These are phyloP conservation scores for Passalora sequoiae DNA, from an alignment of 2,329 filamentous ascomycete genomes.

Conservation along the genomic window DNA sequence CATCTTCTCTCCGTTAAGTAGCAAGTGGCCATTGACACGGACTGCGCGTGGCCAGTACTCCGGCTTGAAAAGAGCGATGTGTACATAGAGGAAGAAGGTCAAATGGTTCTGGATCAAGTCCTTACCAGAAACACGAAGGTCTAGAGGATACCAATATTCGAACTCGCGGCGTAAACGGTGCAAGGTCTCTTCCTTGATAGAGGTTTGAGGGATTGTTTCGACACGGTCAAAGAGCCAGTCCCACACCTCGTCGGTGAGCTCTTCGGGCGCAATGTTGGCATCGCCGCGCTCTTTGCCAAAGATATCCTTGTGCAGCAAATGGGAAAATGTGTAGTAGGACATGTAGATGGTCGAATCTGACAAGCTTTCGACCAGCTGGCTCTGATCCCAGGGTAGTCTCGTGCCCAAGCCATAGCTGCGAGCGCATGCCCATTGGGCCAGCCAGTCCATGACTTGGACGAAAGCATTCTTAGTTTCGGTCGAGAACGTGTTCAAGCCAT, in stretches of 20 bases:
- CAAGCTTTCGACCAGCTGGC: conserved; percentile 87
- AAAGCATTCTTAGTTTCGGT: conserved; percentile 56
- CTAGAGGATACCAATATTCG: conserved; percentile 94
- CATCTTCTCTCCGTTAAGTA: conserved; percentile 98
- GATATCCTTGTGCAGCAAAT: conserved; percentile 67
- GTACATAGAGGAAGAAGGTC: conserved; percentile 92
- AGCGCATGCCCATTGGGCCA: conserved; percentile 93
- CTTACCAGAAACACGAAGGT: conserved; percentile 83
- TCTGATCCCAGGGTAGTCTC: conserved; percentile 86
- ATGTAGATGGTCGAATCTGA: conserved; percentile 92
- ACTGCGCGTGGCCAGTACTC: conserved; percentile 85
- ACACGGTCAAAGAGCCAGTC: conserved; percentile 86
- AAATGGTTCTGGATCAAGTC: conserved; percentile 92
- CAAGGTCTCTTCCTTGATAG: conserved; percentile 69
- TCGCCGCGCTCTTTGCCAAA: conserved; percentile 70
- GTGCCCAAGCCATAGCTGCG: conserved; percentile 88
- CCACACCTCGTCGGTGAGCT: conserved; percentile 94
- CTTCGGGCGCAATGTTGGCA: conserved; percentile 67
- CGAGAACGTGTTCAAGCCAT: conserved; percentile 73
- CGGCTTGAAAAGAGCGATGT: conserved; percentile 79
- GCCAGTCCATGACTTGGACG: conserved; percentile 80
- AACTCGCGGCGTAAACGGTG: conserved; percentile 84
- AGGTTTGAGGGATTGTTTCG: conserved; percentile 56
- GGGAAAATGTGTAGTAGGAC: conserved; percentile 60
- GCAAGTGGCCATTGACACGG: conserved; percentile 85